Evolutionary conservation across 306 rosid genomes (phyloP).

Genomic region (Citrullus colocynthis): DNA sequence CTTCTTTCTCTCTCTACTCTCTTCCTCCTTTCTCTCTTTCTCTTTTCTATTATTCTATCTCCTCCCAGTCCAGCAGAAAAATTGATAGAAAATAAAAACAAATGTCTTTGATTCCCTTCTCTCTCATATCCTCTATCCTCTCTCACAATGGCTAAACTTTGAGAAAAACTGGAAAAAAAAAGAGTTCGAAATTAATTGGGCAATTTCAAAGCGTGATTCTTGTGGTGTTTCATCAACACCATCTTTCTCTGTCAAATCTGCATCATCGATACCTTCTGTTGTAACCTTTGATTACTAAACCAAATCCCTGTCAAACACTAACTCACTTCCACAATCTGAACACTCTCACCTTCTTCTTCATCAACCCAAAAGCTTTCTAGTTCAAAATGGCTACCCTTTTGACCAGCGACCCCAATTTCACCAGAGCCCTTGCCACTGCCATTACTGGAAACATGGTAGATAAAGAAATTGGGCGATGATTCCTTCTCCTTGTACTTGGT

Average conservation of each 20-base stretch:
- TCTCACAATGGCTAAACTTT: too few species aligned
- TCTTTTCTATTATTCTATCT: too few species aligned
- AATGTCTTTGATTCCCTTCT: too few species aligned
- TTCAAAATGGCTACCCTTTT: conserved; percentile 35
- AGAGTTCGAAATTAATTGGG: background rate
- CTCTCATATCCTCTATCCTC: too few species aligned
- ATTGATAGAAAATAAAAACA: too few species aligned
- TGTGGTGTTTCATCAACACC: background rate
- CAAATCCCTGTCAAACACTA: background rate
- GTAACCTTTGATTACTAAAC: conserved; percentile 24
- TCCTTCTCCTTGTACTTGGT: too few species aligned
- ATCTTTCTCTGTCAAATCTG: too few species aligned
- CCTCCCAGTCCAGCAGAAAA: too few species aligned
- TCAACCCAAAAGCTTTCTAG: conserved; percentile 18
- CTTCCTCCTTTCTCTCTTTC: too few species aligned
- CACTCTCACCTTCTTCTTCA: background rate
- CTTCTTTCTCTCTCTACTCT: too few species aligned
- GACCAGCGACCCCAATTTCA: conserved; percentile 48
- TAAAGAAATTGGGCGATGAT: background rate
- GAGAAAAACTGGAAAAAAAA: too few species aligned
- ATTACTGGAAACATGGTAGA: conserved; percentile 10
- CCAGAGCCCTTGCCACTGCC: conserved; percentile 42
- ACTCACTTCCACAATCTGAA: background rate
- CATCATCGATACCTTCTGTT: conserved; percentile 11
- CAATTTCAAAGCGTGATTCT: background rate